These are phyloP conservation scores for Eutrema heterophyllum DNA, from an alignment of 345 rosid genomes.

Conservation along the genomic window DNA sequence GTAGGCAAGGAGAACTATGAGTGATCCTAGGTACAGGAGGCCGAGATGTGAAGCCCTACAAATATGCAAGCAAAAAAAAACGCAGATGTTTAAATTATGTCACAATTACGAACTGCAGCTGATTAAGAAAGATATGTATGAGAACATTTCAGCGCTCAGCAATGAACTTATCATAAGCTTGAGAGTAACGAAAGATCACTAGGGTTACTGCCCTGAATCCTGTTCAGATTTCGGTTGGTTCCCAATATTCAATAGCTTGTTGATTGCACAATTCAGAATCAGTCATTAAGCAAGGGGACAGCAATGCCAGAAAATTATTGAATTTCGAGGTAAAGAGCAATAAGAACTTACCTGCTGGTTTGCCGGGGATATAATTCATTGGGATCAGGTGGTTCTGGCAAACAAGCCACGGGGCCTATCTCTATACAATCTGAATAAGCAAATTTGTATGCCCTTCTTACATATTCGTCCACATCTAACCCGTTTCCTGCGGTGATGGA, in stretches of 20 bases:
- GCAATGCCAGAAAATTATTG: not conserved
- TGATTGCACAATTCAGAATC: constrained; percentile 11
- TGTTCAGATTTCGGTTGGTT: not conserved
- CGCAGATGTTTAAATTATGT: not conserved
- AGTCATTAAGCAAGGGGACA: constrained; percentile 9
- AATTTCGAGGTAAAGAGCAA: constrained; percentile 9
- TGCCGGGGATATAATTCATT: constrained; percentile 92
- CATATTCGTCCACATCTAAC: constrained; percentile 97
- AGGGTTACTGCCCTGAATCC: not conserved
- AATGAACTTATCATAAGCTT: not conserved
- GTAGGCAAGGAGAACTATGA: constrained; percentile 82
- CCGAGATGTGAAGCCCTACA: constrained; percentile 96
- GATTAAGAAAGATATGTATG: not conserved
- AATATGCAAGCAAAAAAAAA: constrained; percentile 3
- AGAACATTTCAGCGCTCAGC: constrained; percentile 2
- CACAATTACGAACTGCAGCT: not conserved
- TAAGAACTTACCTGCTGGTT: constrained; percentile 63
- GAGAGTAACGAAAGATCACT: not conserved
- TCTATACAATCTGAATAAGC: constrained; percentile 97
- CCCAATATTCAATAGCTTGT: not conserved
- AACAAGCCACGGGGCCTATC: constrained; percentile 84
- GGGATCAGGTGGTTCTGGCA: constrained; percentile 96
- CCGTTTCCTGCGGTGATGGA: constrained; percentile 71
- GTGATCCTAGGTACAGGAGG: constrained; percentile 79
- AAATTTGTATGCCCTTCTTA: constrained; percentile 92